Conservation (phyloP, 1,139 yeast species). For the Hyphopichia pseudoburtonii region DNA sequence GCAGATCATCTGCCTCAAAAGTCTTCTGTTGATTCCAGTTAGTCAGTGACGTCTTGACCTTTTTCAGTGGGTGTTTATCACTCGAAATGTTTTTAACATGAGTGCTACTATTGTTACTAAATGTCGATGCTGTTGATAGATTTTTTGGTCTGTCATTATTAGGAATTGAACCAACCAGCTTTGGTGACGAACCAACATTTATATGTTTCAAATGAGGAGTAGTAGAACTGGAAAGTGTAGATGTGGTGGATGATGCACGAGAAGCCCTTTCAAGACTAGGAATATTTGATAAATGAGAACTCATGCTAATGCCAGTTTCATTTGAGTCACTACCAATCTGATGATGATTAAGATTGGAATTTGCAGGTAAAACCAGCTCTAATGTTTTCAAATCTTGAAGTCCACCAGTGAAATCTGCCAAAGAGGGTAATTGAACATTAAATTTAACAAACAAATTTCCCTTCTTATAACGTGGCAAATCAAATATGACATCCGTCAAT, state of each 20-base stretch:
- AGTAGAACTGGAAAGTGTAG: not conserved
- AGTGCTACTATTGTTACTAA: not conserved
- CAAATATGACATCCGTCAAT: conserved; percentile 16
- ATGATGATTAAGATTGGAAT: too few species aligned
- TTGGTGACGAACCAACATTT: too few species aligned
- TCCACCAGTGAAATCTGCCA: conserved; percentile 24
- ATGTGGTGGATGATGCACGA: not conserved
- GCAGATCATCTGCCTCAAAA: not conserved
- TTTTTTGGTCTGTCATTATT: not conserved
- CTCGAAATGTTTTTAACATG: too few species aligned
- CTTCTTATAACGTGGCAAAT: conserved; percentile 22
- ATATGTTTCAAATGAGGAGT: not conserved
- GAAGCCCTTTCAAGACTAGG: conserved; percentile 10
- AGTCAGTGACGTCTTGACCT: conserved; percentile 1
- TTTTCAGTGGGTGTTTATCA: too few species aligned
- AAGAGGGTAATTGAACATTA: conserved; percentile 36
- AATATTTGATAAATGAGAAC: conserved; percentile 24
- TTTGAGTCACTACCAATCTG: not conserved
- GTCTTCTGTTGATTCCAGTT: too few species aligned
- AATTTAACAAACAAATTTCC: conserved; percentile 46
- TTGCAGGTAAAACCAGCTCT: conserved; percentile 25
- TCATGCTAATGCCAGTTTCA: conserved; percentile 9
- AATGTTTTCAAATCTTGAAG: conserved; percentile 22
- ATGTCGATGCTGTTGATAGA: not conserved
- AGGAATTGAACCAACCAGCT: too few species aligned